phyloP scores from a whole-genome alignment of 1,139 yeast genomes.

The Saccharomyces hybrid region DNA sequence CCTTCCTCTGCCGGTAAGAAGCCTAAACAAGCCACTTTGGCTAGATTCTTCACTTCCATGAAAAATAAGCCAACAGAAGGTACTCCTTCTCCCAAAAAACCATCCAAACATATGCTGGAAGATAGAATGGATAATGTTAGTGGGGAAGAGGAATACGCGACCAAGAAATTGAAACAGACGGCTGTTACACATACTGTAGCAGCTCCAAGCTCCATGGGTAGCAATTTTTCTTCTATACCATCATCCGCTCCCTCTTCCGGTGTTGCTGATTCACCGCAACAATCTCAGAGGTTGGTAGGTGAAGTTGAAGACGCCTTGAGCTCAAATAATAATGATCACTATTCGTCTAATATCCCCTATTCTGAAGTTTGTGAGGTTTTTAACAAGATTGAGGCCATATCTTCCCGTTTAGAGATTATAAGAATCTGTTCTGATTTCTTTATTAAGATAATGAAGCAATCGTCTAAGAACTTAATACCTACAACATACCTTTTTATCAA shows the following conservation, averaged over 20 bases:
- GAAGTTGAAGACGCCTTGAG: background rate
- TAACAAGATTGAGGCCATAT: constrained; percentile 65
- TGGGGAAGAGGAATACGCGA: background rate
- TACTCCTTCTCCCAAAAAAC: background rate
- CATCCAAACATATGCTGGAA: background rate
- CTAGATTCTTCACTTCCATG: constrained; percentile 22
- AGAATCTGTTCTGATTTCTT: constrained; percentile 68
- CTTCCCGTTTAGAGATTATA: constrained; percentile 75
- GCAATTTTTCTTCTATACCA: background rate
- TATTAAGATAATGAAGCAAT: constrained; percentile 47
- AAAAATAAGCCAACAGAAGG: constrained; percentile 4
- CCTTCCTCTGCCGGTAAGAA: constrained; percentile 8
- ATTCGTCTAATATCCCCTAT: constrained; percentile 38
- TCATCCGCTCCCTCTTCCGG: background rate
- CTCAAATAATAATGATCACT: background rate
- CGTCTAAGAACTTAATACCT: constrained; percentile 54
- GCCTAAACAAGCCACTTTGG: constrained; percentile 24
- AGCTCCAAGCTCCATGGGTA: background rate
- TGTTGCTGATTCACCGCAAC: background rate
- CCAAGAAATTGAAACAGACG: background rate
- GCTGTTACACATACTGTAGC: background rate
- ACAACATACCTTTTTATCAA: constrained; percentile 81
- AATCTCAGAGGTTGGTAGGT: background rate
- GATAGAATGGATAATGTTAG: background rate
- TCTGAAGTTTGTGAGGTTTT: constrained; percentile 59